Base-by-base conservation (phyloP, 2,329 filamentous ascomycete genomes). In the Penicillium sp. region DNA sequence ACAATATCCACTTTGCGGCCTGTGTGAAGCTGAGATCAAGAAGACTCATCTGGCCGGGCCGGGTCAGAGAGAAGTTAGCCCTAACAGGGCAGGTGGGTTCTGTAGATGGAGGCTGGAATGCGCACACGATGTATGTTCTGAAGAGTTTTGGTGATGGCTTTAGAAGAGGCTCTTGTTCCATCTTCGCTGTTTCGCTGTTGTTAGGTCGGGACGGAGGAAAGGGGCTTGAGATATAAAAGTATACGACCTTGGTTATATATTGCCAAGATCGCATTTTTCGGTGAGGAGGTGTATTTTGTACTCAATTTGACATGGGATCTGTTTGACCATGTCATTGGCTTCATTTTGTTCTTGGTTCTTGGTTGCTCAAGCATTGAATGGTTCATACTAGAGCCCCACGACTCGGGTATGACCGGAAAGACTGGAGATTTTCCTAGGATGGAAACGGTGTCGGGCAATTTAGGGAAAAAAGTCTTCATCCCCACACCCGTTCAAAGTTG, bases 1-100 rank as follows among this genome's bases (percentile, higher is more conserved):
- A 19, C 9, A 19, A 45, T 32, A 45, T 44, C 53, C 50, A 44
- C 41, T 22, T 41, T 17, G 7, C 4, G 4, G 19, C 17, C 41
- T 28, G 31, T 32, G 49, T 34, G 45, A 45, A 57, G 52, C 52
- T 59, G 52, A 58, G 52, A 59, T 59, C 49, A 51, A 54, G 44
- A 39, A 53, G 39, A 28, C 42, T 43, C 41, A 33, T 52, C 41
- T 52, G 40, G 37, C 48, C 48, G 24, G 22, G 37, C 48, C 48
- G 24, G 22, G 3, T 26, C 10, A 28, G 21, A 38, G 43, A 39
- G 39, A 19, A 41, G 6, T 31, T 42, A 38, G 42, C 47, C 52
- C 45, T 33, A 42, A 57, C 24, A 24, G 29, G 50, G 48, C 33
- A 43, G 38, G 38, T 53, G 40, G 45, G 24, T 41, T 49, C 13